Evolutionary conservation across 345 rosid genomes (phyloP), one percentile per base, ranked within the genome.

Genomic region (Syzygium aqueum): DNA sequence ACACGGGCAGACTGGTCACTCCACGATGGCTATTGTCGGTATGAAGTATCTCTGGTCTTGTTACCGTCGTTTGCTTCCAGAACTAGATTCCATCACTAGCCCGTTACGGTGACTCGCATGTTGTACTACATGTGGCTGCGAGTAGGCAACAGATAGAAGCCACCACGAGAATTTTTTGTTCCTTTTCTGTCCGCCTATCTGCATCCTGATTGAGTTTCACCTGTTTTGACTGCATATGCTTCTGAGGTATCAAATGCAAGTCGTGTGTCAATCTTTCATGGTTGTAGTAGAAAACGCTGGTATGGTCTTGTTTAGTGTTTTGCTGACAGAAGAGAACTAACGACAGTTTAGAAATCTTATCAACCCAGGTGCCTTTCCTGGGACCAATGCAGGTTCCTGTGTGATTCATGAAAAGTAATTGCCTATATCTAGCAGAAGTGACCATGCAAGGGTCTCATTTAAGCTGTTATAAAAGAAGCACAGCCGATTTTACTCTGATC

Each of bases 11-110:
- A 97, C 88, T 97, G 97, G 96, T 91, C 90, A n/a, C 90, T 84
- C 40, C 94, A 94, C 53, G 88, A 92, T 91, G 94, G 91, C n/a
- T 95, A 96, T 90, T 96, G 98, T 92, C 87, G 97, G 99, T 96
- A 89, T 90, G 49, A 83, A 85, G 85, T 89, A 85, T 84, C 53
- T 53, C 67, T 53, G 77, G 40, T 37, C 85, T 87, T 73, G 57
- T 46, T 65, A 28, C 59, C 1, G 43, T 59, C 1, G 28, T 63
- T 80, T 52, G 13, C 87, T 73, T 73, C 77, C 77, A 30, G 37
- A 65, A 65, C 40, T 65, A 30, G 40, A 65, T 65, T 65, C 77
- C 49, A 67, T 67, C 0, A 2, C 80, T 46, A 17, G 49, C 80
- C 0, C 3, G 5, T 17, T 17, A 33, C 33, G 80, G 80, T 21